Evolutionary conservation across 371 early-diverging fungal species (phyloP).

Genomic region (Coemansia sp.): DNA sequence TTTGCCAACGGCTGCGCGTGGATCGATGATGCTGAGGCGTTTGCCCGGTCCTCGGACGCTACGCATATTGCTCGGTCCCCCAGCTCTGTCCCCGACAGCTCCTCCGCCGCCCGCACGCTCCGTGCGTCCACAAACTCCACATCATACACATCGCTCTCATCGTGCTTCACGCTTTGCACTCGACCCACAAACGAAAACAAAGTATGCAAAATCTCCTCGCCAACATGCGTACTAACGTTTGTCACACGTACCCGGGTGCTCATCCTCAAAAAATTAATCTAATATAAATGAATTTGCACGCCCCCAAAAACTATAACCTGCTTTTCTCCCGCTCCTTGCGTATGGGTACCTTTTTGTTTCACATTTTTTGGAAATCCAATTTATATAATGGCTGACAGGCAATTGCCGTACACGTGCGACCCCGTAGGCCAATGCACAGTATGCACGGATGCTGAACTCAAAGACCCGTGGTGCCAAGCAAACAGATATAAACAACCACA

Average conservation of each 20-base stretch:
- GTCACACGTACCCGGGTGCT: conserved; percentile 10
- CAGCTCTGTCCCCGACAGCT: conserved; percentile 65
- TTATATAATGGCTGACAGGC: too few relatives aligned
- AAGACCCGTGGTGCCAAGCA: conserved; percentile 3
- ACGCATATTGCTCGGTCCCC: conserved; percentile 62
- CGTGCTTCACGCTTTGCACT: background rate
- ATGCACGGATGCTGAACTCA: background rate
- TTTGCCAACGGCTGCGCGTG: conserved; percentile 47
- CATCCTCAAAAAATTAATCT: background rate
- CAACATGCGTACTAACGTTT: conserved; percentile 32
- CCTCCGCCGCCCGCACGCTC: conserved; percentile 57
- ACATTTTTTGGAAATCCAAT: too few relatives aligned
- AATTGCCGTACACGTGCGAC: conserved; percentile 14
- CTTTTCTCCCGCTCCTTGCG: too few relatives aligned
- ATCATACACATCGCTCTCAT: conserved; percentile 11
- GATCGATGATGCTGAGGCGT: conserved; percentile 50
- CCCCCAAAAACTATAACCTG: too few relatives aligned
- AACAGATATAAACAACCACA: conserved; percentile 34
- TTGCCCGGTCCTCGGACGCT: conserved; percentile 50
- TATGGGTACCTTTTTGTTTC: too few relatives aligned
- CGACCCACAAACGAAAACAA: conserved; percentile 26
- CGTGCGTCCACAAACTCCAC: conserved; percentile 58
- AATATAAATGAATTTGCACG: background rate
- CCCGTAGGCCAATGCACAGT: conserved; percentile 1
- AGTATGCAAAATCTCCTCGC: conserved; percentile 6